phyloP scores from a whole-genome alignment of 352 stramenopile genomes.

The Blastocystis sp. region DNA sequence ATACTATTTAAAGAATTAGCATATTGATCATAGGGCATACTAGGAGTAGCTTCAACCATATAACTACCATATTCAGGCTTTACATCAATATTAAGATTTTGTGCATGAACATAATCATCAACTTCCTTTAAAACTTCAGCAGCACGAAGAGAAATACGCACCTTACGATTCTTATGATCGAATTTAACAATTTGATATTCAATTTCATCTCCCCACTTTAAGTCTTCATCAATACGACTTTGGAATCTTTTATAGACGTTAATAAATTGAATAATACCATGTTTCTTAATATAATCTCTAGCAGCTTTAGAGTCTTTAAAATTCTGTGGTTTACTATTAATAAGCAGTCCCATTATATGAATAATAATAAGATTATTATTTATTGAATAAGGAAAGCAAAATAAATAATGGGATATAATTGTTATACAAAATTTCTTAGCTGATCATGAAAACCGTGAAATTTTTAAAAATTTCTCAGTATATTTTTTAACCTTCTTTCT shows the following conservation, averaged over 20 bases:
- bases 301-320: too few species aligned
- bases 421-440: too few species aligned
- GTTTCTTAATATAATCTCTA: too few species aligned
- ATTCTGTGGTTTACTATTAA: too few species aligned
- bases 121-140: slow-evolving; percentile 26
- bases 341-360: too few species aligned
- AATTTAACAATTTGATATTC: slow-evolving; percentile 41
- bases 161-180: slow-evolving; percentile 42
- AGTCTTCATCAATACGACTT: slow-evolving; percentile 43
- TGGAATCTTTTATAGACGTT: slow-evolving; percentile 42
- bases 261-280: slow-evolving; percentile 44
- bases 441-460: too few species aligned
- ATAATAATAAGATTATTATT: too few species aligned
- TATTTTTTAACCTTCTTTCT: too few species aligned
- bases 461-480: too few species aligned
- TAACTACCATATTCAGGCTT: slow-evolving; percentile 92
- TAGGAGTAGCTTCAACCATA: slow-evolving; percentile 95
- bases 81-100: slow-evolving; percentile 35
- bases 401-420: too few species aligned
- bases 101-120: slow-evolving; percentile 4
- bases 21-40: slow-evolving; percentile 73
- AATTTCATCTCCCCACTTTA: slow-evolving; percentile 84
- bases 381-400: too few species aligned
- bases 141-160: slow-evolving; percentile 56
- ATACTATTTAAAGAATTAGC: slow-evolving; percentile 77